phyloP scores from a whole-genome alignment of 352 stramenopile species.

The Thraustochytrium sp. region DNA sequence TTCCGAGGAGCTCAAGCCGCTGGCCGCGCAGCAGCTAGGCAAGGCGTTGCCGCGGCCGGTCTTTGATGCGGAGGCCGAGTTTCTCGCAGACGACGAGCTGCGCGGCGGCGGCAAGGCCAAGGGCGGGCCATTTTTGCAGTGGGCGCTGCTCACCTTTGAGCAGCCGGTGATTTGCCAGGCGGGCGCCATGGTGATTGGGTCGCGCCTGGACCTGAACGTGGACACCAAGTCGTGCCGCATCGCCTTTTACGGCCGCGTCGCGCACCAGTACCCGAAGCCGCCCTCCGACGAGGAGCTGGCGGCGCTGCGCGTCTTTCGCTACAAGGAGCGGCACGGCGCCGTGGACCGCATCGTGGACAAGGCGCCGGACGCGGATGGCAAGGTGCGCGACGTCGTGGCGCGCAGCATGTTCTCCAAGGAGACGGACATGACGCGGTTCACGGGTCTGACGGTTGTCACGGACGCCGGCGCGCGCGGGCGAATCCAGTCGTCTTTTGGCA shows the following conservation, averaged over 20 bases:
- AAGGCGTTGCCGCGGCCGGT: neutral
- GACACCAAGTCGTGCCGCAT: constrained; percentile 64
- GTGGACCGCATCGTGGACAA: constrained; percentile 61
- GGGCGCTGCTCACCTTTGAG: constrained; percentile 67
- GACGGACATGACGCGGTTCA: constrained; percentile 67
- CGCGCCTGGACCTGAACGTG: constrained; percentile 60
- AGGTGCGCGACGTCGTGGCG: constrained; percentile 65
- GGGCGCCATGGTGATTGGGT: constrained; percentile 67
- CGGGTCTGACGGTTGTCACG: constrained; percentile 63
- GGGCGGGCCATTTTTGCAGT: constrained; percentile 55
- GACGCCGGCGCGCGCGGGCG: constrained; percentile 59
- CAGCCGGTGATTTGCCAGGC: constrained; percentile 63
- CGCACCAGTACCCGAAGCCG: constrained; percentile 49
- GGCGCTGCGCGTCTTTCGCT: constrained; percentile 60
- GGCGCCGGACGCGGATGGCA: constrained; percentile 57
- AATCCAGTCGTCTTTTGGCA: constrained; percentile 68
- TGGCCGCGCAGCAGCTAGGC: neutral
- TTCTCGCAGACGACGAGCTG: neutral
- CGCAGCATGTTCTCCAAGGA: constrained; percentile 71
- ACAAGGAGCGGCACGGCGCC: constrained; percentile 60
- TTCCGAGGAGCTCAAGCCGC: constrained; percentile 58
- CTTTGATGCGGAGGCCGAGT: neutral
- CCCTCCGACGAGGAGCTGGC: constrained; percentile 50
- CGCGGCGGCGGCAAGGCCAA: constrained; percentile 42
- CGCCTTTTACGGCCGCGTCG: constrained; percentile 65